Conservation (phyloP, 257 asterid genomes). For the Coffea eugenioides region DNA sequence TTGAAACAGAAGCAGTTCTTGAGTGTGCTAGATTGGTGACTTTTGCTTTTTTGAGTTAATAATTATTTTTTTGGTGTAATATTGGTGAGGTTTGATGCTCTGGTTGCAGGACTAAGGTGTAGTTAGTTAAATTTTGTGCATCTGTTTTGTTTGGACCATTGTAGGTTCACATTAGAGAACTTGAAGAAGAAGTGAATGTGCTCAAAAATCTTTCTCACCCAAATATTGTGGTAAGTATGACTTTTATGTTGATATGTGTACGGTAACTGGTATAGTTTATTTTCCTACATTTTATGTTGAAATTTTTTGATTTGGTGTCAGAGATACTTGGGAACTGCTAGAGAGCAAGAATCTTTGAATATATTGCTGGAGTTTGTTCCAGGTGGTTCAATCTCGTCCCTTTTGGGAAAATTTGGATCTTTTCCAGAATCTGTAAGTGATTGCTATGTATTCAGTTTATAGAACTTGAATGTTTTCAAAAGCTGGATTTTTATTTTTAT, state of each 20-base stretch:
- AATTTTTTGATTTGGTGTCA: constrained; percentile 33
- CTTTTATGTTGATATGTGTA: neutral
- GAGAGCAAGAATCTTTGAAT: constrained; percentile 84
- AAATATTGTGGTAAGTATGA: constrained; percentile 83
- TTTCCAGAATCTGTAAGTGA: constrained; percentile 93
- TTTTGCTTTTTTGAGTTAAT: neutral
- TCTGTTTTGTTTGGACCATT: constrained; percentile 13
- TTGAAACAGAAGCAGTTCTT: neutral
- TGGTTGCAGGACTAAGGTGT: neutral
- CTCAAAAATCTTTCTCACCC: constrained; percentile 94
- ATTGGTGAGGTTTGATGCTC: neutral
- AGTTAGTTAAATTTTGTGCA: neutral
- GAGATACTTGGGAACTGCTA: constrained; percentile 98
- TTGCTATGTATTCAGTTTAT: constrained; percentile 2
- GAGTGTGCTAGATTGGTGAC: neutral
- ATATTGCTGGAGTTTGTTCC: constrained; percentile 96
- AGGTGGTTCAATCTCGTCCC: constrained; percentile 97
- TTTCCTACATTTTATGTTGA: constrained; percentile 9
- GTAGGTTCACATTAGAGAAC: constrained; percentile 92
- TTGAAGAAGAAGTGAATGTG: constrained; percentile 91
- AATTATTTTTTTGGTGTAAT: neutral
- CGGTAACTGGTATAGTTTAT: neutral
- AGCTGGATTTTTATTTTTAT: neutral
- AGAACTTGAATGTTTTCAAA: neutral
- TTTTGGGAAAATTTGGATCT: constrained; percentile 93